Base-by-base conservation (phyloP, 2,329 filamentous ascomycete genomes). In the Fusarium fracticaudum region DNA sequence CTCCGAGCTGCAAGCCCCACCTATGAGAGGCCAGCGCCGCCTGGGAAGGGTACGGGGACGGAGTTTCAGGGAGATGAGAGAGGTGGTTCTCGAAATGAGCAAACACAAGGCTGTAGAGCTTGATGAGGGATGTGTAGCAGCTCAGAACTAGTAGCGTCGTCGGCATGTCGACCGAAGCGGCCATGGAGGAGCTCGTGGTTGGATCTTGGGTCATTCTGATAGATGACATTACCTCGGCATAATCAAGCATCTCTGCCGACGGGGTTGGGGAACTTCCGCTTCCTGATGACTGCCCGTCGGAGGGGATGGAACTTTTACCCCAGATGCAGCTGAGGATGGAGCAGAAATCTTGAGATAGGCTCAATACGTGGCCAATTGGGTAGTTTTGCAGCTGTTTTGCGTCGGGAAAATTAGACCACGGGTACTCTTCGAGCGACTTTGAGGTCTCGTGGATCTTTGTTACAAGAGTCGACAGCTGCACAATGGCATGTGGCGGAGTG, bases 1-100 rank as follows among this genome's bases (percentile, higher is more conserved):
- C 29, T 61, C 63, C 63, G 57, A 65, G 57, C 45, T 65, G 63
- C 38, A 60, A n/a, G 43, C 63, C 63, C 45, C 31, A 53, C 31
- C 48, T 53, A 26, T 53, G 31, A 37, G 48, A 37, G 31, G 48
- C 31, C 31, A 35, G 48, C 12, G 11, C 33, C 0, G 48, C 0
- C 31, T 37, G 48, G 17, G 48, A 20, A 37, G n/a, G n/a, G 31
- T 37, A 26, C 31, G 22, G n/a, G 11, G 48, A 20, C 48, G 48
- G 48, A 0, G n/a, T 6, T 3, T 35, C 48, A 20, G 48, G 48
- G 48, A 53, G 48, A 0, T 53, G 31, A 24, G 48, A 37, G 2
- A 53, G 48, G 33, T 51, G 57, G 33, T 33, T 65, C 24, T 65
- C 26, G 12, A 65, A n/a, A 1, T 65, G 63, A 8, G 57, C 44